These are phyloP conservation scores for Trichophyton simii DNA, from an alignment of 2,329 filamentous ascomycete genomes.

Conservation along the genomic window DNA sequence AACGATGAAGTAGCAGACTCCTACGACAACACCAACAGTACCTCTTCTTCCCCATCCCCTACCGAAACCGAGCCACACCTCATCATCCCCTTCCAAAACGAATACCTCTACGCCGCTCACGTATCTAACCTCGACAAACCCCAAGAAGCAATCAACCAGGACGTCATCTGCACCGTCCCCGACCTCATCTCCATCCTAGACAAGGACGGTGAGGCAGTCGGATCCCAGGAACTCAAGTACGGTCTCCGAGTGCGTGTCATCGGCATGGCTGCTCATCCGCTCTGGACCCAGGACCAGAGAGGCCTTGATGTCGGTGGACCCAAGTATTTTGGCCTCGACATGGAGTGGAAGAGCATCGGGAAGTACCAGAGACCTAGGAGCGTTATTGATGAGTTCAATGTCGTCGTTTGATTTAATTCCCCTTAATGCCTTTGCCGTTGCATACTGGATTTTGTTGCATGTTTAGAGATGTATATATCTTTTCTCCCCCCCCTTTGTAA, in stretches of 20 bases:
- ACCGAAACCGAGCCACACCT: conserved; percentile 11
- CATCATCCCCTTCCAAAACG: conserved; percentile 21
- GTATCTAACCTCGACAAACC: conserved; percentile 10
- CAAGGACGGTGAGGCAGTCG: conserved; percentile 39
- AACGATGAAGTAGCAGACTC: conserved; percentile 9
- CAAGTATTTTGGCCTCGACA: conserved; percentile 24
- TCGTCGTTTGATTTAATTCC: background rate
- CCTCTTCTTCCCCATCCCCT: background rate
- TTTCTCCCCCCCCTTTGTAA: background rate
- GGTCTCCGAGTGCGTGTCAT: conserved; percentile 41
- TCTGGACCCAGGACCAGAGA: conserved; percentile 34
- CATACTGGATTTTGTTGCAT: background rate
- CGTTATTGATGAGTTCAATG: conserved; percentile 20
- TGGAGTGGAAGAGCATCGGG: conserved; percentile 17
- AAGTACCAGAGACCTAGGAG: conserved; percentile 17
- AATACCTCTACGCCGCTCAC: conserved; percentile 19
- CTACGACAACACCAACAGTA: background rate
- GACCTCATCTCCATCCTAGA: conserved; percentile 29
- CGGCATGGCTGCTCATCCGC: conserved; percentile 37
- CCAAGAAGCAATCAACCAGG: conserved; percentile 9
- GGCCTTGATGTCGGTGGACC: conserved; percentile 33
- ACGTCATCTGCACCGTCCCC: conserved; percentile 22
- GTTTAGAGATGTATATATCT: background rate
- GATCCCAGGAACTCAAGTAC: conserved; percentile 41
- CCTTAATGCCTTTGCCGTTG: too few relatives aligned